Percentiles rank a stretch among this genome's conserved stretches.
phyloP scores from a whole-genome alignment of 169 alveolate genomes.

The Sarcocystis neurona region DNA sequence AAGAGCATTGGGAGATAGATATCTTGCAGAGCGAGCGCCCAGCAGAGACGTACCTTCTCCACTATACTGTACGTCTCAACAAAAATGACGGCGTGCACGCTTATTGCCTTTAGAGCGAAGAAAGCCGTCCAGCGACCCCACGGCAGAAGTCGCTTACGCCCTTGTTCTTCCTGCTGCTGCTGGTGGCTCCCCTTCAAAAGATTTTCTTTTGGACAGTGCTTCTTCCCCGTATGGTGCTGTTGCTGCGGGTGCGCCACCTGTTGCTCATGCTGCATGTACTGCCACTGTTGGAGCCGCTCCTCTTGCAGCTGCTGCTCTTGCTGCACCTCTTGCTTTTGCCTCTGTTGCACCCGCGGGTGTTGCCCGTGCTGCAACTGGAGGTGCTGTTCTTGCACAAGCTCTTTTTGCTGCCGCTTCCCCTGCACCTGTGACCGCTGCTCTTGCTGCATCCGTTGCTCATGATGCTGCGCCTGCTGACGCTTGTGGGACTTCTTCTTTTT shows the following conservation, averaged over 20 bases:
- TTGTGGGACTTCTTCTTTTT: neutral
- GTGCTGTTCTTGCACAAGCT: no score
- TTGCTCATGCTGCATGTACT: no score
- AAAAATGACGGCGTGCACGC: neutral
- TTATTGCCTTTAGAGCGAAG: neutral
- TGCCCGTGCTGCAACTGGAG: no score
- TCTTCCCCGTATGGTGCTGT: no score
- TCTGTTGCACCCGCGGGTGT: neutral
- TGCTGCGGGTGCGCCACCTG: no score
- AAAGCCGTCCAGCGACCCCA: neutral
- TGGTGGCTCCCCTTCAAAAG: neutral
- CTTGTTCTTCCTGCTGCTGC: neutral
- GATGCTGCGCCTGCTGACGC: neutral
- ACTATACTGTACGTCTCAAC: neutral
- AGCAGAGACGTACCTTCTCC: slow-evolving; percentile 10
- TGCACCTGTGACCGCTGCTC: no score
- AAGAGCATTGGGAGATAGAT: neutral
- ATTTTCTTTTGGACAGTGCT: no score
- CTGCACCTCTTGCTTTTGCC: neutral
- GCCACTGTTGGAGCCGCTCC: no score
- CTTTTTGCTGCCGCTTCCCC: no score
- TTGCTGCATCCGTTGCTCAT: neutral
- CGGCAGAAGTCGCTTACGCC: no score
- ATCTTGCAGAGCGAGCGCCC: slow-evolving; percentile 32
- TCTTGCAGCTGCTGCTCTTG: neutral